Percentiles rank a stretch among this genome's conserved stretches.
These are phyloP conservation scores for Trichoderma breve DNA, from an alignment of 2,329 filamentous ascomycete species.

Conservation along the genomic window DNA sequence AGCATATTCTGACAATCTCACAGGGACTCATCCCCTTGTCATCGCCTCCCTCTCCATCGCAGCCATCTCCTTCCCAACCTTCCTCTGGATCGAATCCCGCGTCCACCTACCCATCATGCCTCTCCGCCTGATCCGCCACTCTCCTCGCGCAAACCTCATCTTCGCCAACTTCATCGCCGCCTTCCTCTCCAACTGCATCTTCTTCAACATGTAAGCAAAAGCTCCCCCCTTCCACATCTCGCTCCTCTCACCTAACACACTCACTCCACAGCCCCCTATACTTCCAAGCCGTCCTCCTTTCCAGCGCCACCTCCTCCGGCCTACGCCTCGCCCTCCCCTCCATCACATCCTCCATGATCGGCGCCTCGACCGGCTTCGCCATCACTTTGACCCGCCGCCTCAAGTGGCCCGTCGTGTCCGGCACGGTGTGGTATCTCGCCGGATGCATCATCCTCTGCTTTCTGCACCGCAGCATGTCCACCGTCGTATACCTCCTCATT, in stretches of 20 bases:
- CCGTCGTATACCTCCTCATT: constrained; percentile 53
- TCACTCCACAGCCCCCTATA: constrained; percentile 60
- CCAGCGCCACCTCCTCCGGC: constrained; percentile 68
- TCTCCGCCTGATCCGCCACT: constrained; percentile 47
- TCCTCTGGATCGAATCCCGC: constrained; percentile 51
- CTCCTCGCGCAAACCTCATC: constrained; percentile 57
- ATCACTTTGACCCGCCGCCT: constrained; percentile 59
- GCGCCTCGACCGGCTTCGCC: constrained; percentile 59
- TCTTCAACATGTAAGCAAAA: constrained; percentile 55
- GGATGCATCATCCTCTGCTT: constrained; percentile 51
- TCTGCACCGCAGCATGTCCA: constrained; percentile 51
- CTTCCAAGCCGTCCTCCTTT: constrained; percentile 72
- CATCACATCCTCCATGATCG: constrained; percentile 52
- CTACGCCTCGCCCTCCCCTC: constrained; percentile 67
- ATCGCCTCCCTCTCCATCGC: constrained; percentile 51
- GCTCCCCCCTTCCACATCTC: background rate
- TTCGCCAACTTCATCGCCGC: constrained; percentile 54
- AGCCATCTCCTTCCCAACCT: constrained; percentile 46
- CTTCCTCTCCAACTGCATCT: constrained; percentile 53
- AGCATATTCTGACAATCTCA: background rate
- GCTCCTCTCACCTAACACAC: background rate
- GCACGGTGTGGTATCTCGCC: constrained; percentile 46
- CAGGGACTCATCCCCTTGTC: constrained; percentile 59
- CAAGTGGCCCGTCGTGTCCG: constrained; percentile 57
- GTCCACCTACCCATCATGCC: constrained; percentile 60